phyloP scores from a whole-genome alignment of 2,329 filamentous ascomycete species.

The Penicillium sp. region DNA sequence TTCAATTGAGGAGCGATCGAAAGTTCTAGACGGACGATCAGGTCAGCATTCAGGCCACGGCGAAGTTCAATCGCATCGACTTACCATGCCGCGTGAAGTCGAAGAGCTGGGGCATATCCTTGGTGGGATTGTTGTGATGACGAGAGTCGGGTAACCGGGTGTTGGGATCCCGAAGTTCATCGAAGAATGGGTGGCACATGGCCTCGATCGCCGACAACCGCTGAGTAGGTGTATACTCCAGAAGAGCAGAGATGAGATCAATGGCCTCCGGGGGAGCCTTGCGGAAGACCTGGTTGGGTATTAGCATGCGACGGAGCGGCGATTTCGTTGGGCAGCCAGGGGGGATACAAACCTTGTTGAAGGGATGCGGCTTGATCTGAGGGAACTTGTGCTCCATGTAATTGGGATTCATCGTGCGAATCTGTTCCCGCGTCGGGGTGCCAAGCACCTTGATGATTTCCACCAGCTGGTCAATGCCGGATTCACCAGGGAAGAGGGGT shows the following conservation, averaged over 20 bases:
- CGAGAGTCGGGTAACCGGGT: conserved; percentile 93
- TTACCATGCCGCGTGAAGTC: conserved; percentile 92
- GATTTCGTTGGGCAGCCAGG: background rate
- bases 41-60: conserved; percentile 8
- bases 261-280: conserved; percentile 92
- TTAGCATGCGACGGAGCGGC: background rate
- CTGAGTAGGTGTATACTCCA: conserved; percentile 97
- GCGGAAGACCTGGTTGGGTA: conserved; percentile 70
- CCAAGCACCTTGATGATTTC: conserved; percentile 99
- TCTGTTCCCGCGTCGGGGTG: conserved; percentile 94
- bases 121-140: conserved; percentile 74
- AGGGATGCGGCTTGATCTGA: conserved; percentile 98
- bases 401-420: conserved; percentile 99
- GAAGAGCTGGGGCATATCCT: conserved; percentile 84
- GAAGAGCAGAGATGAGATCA: conserved; percentile 85
- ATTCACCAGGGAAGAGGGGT: conserved; percentile 95
- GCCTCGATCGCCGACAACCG: conserved; percentile 89
- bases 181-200: conserved; percentile 98
- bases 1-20: conserved; percentile 93
- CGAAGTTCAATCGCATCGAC: conserved; percentile 32
- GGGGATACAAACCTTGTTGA: conserved; percentile 69
- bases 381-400: conserved; percentile 99
- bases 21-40: conserved; percentile 62
- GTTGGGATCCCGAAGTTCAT: conserved; percentile 87
- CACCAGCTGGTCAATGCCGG: conserved; percentile 95